Evolutionary conservation across 441 rosid genomes (phyloP).

Genomic region (Pelargonium myrrhifolium): DNA sequence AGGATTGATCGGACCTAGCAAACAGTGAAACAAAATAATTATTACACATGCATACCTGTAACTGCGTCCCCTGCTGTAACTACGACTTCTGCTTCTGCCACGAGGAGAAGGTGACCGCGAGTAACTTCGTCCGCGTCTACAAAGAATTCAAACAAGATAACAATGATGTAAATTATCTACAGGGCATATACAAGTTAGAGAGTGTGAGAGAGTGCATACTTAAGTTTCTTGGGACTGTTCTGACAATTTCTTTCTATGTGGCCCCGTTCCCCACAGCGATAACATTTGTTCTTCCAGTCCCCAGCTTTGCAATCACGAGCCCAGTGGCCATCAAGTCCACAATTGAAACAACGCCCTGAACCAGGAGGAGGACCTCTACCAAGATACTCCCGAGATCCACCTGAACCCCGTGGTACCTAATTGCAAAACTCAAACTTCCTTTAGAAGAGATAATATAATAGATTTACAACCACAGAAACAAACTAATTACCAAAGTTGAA

Average conservation of each 20-base stretch:
- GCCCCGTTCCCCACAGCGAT: conserved; percentile 72
- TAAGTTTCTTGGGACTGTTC: conserved; percentile 61
- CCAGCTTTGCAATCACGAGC: conserved; percentile 77
- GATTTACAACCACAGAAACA: background rate
- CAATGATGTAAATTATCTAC: too few species aligned
- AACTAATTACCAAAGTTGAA: background rate
- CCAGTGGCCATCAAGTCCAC: conserved; percentile 77
- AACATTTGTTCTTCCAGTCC: conserved; percentile 78
- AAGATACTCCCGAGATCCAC: conserved; percentile 47
- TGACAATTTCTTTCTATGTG: conserved; percentile 70
- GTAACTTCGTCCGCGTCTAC: conserved; percentile 44
- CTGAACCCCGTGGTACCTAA: conserved; percentile 66
- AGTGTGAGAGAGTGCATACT: conserved; percentile 20
- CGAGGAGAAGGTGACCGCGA: conserved; percentile 60
- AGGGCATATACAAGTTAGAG: too few species aligned
- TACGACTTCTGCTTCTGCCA: conserved; percentile 62
- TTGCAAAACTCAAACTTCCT: background rate
- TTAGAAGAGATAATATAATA: too few species aligned
- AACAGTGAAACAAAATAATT: too few species aligned
- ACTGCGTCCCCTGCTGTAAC: conserved; percentile 54
- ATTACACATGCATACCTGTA: too few species aligned
- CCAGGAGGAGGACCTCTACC: conserved; percentile 79
- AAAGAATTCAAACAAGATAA: too few species aligned
- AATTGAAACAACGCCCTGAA: conserved; percentile 63
- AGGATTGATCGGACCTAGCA: too few species aligned